Conservation (phyloP, 179 eudicot genomes). For the Vitellaria paradoxa region DNA sequence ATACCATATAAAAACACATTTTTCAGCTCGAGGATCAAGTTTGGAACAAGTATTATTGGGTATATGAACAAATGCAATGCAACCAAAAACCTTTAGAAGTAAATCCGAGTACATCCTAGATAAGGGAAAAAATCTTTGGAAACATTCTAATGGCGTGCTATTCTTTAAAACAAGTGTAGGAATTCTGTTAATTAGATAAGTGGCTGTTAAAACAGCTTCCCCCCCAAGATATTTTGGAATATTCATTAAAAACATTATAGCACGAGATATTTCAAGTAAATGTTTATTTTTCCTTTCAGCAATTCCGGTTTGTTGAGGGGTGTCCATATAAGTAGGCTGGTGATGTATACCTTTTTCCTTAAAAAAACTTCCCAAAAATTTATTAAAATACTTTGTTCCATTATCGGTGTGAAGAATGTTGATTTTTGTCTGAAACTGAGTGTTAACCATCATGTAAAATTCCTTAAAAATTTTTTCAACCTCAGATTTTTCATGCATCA, state of each 20-base stretch:
- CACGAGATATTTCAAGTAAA: background rate
- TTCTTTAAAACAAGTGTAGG: no score
- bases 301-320: no score
- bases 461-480: no score
- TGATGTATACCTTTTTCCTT: no score
- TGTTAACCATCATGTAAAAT: no score
- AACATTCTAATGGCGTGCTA: background rate
- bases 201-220: background rate
- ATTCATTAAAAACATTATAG: background rate
- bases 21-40: background rate
- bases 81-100: background rate
- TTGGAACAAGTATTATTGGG: background rate
- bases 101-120: background rate
- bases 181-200: background rate
- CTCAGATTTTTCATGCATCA: no score
- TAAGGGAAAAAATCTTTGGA: background rate
- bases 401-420: background rate
- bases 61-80: background rate
- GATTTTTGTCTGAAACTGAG: no score
- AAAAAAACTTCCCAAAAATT: no score
- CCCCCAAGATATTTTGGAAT: background rate
- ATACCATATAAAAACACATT: background rate
- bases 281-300: background rate
- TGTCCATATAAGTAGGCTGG: no score
- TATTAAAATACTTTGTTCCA: no score